Evolutionary conservation across 306 rosid species (phyloP).

Genomic region (Cucumis sativus): Cucumber_9930_V3 NC_026659.2:26872501-26873000

Average conservation of each 20-base stretch:
- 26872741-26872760: background rate
- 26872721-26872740: background rate
- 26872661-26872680: background rate
- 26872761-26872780: background rate
- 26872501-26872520: background rate
- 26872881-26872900: background rate
- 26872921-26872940: background rate
- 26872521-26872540: background rate
- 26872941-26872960: conserved; percentile 84
- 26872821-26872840: background rate
- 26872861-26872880: background rate
- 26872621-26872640: background rate
- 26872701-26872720: background rate
- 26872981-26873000: conserved; percentile 61
- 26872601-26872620: background rate
- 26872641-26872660: background rate
- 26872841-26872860: background rate
- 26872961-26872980: conserved; percentile 39
- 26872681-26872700: background rate
- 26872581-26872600: background rate
- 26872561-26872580: background rate
- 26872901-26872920: background rate
- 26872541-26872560: background rate
- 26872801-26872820: background rate
- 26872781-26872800: conserved; percentile 1